phyloP scores from a whole-genome alignment of 2,329 filamentous ascomycete genomes.

The Xylariaceae sp. region DNA sequence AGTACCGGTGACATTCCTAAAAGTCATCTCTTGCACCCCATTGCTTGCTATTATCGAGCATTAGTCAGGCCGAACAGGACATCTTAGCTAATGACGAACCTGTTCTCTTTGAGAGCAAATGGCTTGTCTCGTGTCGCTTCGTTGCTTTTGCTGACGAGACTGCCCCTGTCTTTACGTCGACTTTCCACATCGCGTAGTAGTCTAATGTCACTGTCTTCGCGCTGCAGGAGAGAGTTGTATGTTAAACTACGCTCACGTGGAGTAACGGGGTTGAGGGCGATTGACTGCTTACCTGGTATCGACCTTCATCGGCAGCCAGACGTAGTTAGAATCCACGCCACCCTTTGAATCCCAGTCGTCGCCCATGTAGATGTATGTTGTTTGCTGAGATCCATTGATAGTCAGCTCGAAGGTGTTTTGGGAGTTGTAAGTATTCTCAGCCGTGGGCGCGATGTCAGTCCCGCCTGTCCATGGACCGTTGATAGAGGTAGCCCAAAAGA shows the following conservation, averaged over 20 bases:
- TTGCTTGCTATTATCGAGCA: no score
- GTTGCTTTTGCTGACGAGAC: slow-evolving; percentile 29
- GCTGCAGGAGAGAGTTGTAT: slow-evolving; percentile 9
- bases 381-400: slow-evolving; percentile 29
- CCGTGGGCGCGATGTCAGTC: slow-evolving; percentile 33
- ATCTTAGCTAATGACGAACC: background rate
- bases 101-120: slow-evolving; percentile 25
- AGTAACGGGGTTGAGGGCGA: background rate
- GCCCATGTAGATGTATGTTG: slow-evolving; percentile 36
- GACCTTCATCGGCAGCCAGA: slow-evolving; percentile 37
- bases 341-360: slow-evolving; percentile 35
- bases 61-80: no score
- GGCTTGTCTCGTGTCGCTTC: slow-evolving; percentile 35
- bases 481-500: slow-evolving; percentile 32
- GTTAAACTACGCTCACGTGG: background rate
- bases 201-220: slow-evolving; percentile 32
- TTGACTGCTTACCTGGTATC: slow-evolving; percentile 28
- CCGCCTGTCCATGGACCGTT: slow-evolving; percentile 32
- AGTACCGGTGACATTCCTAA: slow-evolving; percentile 35
- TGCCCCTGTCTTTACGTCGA: slow-evolving; percentile 35
- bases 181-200: slow-evolving; percentile 38
- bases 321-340: slow-evolving; percentile 33
- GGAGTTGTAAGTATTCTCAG: slow-evolving; percentile 33
- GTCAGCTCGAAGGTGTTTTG: slow-evolving; percentile 37
- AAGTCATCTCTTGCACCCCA: slow-evolving; percentile 29